Percentiles rank a stretch among this genome's conserved stretches.
Conservation (phyloP, 202 grass and related monocot genomes). For the Musa balbisiana region DNA sequence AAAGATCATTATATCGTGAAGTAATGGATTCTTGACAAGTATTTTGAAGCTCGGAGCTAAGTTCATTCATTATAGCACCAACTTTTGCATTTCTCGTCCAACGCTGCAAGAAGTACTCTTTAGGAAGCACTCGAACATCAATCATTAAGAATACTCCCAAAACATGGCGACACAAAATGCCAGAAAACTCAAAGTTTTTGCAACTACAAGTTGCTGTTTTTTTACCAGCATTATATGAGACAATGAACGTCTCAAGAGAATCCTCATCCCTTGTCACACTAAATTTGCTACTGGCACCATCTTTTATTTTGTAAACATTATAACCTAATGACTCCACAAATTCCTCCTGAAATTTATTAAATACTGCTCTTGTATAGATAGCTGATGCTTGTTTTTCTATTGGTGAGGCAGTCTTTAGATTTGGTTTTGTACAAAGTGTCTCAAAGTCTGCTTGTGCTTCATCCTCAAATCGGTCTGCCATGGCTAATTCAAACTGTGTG, state of each 20-base stretch:
- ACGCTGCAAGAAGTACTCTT: conserved; percentile 36
- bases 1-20: conserved; percentile 56
- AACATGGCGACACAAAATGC: conserved; percentile 40
- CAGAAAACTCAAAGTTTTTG: conserved; percentile 37
- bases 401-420: conserved; percentile 57
- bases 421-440: conserved; percentile 34
- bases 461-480: conserved; percentile 49
- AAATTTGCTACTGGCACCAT: conserved; percentile 49
- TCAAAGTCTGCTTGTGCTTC: conserved; percentile 59
- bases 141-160: conserved; percentile 37
- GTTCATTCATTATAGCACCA: conserved; percentile 12
- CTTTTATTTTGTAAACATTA: conserved; percentile 60
- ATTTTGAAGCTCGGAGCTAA: conserved; percentile 20
- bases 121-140: conserved; percentile 27
- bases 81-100: conserved; percentile 38
- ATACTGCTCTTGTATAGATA: conserved; percentile 68
- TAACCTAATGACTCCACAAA: conserved; percentile 79
- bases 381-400: conserved; percentile 87
- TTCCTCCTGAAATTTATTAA: conserved; percentile 83
- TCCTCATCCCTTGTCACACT: conserved; percentile 67
- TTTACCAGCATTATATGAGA: conserved; percentile 57
- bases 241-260: conserved; percentile 52
- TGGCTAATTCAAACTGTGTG: conserved; percentile 56
- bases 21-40: conserved; percentile 48
- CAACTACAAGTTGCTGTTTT: conserved; percentile 69